Evolutionary conservation across 2,329 filamentous ascomycete species (phyloP).

Genomic region (Apiospora koreana): DNA sequence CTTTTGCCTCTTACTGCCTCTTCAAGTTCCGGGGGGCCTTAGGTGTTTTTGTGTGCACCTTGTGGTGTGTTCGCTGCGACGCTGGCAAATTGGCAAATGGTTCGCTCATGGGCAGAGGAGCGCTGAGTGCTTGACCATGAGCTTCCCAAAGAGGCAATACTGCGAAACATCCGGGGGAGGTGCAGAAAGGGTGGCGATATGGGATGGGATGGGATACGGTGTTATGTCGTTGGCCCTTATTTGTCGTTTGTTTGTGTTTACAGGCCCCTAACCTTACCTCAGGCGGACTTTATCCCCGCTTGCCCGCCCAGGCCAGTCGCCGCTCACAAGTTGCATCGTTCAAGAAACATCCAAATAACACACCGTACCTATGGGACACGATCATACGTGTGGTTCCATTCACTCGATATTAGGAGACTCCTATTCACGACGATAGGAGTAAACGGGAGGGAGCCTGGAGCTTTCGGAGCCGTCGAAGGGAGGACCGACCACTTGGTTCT

Average conservation of each 20-base stretch:
- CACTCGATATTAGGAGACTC: neutral
- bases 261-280: neutral
- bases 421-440: neutral
- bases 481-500: constrained; percentile 1
- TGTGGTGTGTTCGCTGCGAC: neutral
- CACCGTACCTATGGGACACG: neutral
- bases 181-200: neutral
- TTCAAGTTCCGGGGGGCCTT: neutral
- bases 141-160: neutral
- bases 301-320: neutral
- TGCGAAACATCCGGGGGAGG: constrained; percentile 6
- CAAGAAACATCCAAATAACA: constrained; percentile 1
- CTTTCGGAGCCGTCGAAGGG: neutral
- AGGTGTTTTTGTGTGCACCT: neutral
- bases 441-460: neutral
- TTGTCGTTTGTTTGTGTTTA: neutral
- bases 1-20: neutral
- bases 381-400: neutral
- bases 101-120: neutral
- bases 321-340: neutral
- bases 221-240: neutral
- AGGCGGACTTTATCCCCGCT: neutral
- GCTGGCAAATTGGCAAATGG: constrained; percentile 3
- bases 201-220: neutral
- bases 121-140: neutral